A percentile compares a stretch with the other conserved stretches of the same genome.
Conservation (phyloP, 306 rosid genomes). For the Datisca glomerata region DNA sequence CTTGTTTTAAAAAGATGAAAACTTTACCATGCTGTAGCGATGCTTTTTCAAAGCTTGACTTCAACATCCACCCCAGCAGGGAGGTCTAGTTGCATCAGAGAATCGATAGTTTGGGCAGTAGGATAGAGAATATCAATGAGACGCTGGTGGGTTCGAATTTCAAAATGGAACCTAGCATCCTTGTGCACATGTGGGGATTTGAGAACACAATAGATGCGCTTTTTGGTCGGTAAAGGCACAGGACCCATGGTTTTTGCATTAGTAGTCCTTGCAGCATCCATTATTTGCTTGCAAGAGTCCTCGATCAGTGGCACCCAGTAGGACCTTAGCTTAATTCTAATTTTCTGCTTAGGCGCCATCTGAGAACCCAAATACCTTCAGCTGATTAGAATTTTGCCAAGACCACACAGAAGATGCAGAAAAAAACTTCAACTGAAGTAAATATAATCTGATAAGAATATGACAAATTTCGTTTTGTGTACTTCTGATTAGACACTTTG, state of each 20-base stretch:
- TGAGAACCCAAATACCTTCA: slow-evolving; percentile 25
- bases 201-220: slow-evolving; percentile 66
- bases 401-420: too few relatives aligned
- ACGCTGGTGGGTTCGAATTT: slow-evolving; percentile 94
- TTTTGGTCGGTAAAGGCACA: slow-evolving; percentile 95
- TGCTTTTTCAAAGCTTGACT: slow-evolving; percentile 66
- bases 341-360: slow-evolving; percentile 90
- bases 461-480: too few relatives aligned
- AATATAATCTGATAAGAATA: too few relatives aligned
- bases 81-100: slow-evolving; percentile 88
- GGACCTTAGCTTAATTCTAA: slow-evolving; percentile 91
- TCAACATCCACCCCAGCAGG: slow-evolving; percentile 99
- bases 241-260: slow-evolving; percentile 99
- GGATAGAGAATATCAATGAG: slow-evolving; percentile 89
- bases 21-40: slow-evolving; percentile 17
- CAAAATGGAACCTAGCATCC: slow-evolving; percentile 93
- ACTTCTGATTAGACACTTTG: too few relatives aligned
- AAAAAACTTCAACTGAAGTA: too few relatives aligned
- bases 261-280: slow-evolving; percentile 85
- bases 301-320: slow-evolving; percentile 85
- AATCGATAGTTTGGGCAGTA: slow-evolving; percentile 92
- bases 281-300: slow-evolving; percentile 97
- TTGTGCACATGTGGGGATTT: slow-evolving; percentile 91
- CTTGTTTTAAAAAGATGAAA: background rate
- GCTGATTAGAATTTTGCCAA: too few relatives aligned